Evolutionary conservation across 140 eudicot genomes (phyloP), one percentile per base, ranked within the genome.

Genomic region (Senecio squalidus): DNA sequence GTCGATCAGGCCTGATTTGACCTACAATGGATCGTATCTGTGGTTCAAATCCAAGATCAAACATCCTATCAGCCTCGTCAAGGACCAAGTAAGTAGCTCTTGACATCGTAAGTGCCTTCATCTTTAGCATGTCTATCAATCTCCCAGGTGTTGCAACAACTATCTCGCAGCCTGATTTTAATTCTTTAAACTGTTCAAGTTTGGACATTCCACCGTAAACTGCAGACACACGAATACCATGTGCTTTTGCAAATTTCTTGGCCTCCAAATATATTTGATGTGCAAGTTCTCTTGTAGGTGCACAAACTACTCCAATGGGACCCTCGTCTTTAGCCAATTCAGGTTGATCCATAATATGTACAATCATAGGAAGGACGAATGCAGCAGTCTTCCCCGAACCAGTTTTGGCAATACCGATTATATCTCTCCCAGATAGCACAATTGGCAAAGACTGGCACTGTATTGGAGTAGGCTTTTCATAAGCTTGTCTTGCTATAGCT

Each of bases 201-300:
- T 92, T 92, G 10, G 98, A 92, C 98, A 92, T 92, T 39, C 98
- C 98, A 70, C 98, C 98, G 78, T 92, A 92, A 59, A 92, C 98
- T 56, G 98, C 98, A 70, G 87, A 79, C 9, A 92, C 98, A 55
- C 96, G 95, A 44, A 92, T 58, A 40, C 84, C 86, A 63, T 84
- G 47, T n/a, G 71, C 82, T 76, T 92, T 92, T 53, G 98, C 81
- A 64, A 92, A 92, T 67, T 92, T 92, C 86, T 84, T 92, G 51
- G 95, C 93, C 79, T 92, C 98, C 69, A 87, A 59, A 63, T 72
- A 92, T 72, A 92, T 92, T 73, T 92, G 98, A 76, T 92, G 96
- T 6, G 98, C 96, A 29, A 92, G 62, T 70, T 92, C 98, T 74
- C 98, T 79, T 46, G 98, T 92, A 18, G 98, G 98, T 27, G 98